Percentiles rank a stretch among this genome's conserved stretches.
These are phyloP conservation scores for Beta lomatogona DNA, from an alignment of 179 eudicot species.

Conservation along the genomic window DNA sequence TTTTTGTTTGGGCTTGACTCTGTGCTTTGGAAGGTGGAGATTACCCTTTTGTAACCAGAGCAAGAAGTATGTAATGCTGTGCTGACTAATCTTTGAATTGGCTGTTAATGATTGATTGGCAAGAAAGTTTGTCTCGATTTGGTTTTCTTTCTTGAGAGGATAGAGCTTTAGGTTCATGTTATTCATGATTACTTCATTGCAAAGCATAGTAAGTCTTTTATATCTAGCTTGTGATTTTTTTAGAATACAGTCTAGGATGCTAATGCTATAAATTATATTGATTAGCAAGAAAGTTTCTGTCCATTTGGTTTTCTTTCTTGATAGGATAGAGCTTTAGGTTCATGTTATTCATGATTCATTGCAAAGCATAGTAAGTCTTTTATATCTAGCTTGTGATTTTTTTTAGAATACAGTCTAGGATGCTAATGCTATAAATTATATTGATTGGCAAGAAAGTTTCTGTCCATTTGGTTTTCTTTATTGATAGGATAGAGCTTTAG, in stretches of 20 bases:
- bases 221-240: neutral
- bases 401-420: too few species aligned
- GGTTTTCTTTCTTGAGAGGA: neutral
- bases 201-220: neutral
- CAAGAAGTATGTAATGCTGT: neutral
- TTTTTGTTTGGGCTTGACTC: neutral
- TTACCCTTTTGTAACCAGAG: neutral
- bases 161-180: neutral
- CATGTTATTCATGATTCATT: too few species aligned
- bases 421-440: too few species aligned
- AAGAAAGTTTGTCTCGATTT: neutral
- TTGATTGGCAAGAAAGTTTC: neutral
- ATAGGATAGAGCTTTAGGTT: too few species aligned
- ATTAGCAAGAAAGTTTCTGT: too few species aligned
- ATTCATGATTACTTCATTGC: neutral
- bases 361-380: too few species aligned
- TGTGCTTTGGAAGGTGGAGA: neutral
- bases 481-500: neutral
- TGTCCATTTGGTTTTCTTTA: neutral
- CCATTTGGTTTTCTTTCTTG: too few species aligned
- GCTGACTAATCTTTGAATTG: neutral
- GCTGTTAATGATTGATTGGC: neutral
- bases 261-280: constrained; percentile 10
- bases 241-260: neutral
- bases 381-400: too few species aligned